Evolutionary conservation across 805 yeast genomes (phyloP), one percentile per base, ranked within the genome.

Genomic region (Hanseniaspora singularis): DNA sequence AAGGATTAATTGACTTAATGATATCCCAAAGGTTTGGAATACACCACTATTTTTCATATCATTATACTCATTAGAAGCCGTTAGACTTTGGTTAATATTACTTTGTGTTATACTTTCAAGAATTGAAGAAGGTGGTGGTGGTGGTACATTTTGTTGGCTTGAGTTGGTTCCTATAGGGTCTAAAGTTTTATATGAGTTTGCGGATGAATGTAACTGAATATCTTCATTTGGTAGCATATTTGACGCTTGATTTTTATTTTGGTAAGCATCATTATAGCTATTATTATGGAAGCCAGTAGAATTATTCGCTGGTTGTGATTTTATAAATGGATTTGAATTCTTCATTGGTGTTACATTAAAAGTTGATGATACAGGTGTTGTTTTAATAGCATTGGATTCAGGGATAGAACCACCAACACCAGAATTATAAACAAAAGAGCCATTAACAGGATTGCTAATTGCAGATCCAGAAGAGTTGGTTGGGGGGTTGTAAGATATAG

Each of bases 1-100:
- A 51, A 79, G 81, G 16, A 87, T 76, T 37, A 85, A 65, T 9
- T 70, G 76, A 50, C 81, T 94, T n/a, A 92, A 70, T 1, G 94
- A 80, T 0, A 80, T 77, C 0, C 96, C 96, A 64, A 85, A 92
- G 0, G 94, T 77, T 30, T 71, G 69, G 48, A 71, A 59, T 12
- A 38, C 10, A 3, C 36, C 40, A n/a, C 23, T 30, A 16, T 31
- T 14, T 22, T 36, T 26, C 12, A 27, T 38, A 11, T 36, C 36
- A 8, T 34, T 4, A 61, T 33, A 12, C 41, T 30, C 16, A 50
- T 22, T n/a, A 55, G 23, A 10, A 26, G 42, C 31, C 24, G 32
- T 10, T 18, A 36, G n/a, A 15, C 41, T 45, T 11, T 15, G 22
- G 8, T 22, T 28, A 8, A 12, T 8, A 10, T 11, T 33, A 9